Percentiles rank a stretch among this genome's conserved stretches.
Conservation (phyloP, 2,329 filamentous ascomycete genomes). For the Fusarium nodosum region DNA sequence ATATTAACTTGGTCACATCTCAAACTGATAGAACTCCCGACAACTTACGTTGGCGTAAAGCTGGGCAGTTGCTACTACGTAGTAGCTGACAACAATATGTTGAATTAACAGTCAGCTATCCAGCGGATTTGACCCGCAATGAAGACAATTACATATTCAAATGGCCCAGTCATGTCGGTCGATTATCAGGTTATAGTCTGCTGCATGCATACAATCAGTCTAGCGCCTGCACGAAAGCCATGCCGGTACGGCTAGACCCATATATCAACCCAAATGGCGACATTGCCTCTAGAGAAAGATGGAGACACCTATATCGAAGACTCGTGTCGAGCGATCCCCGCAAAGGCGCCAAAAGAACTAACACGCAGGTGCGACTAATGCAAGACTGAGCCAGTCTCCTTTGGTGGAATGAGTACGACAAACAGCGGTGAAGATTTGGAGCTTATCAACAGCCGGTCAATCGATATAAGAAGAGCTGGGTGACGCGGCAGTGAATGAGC, state of each 20-base stretch:
- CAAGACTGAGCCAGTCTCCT: slow-evolving; percentile 37
- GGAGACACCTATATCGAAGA: slow-evolving; percentile 40
- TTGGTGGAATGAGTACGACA: slow-evolving; percentile 29
- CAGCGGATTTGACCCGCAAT: not conserved
- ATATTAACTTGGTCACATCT: slow-evolving; percentile 6
- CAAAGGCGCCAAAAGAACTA: slow-evolving; percentile 33
- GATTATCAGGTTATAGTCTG: slow-evolving; percentile 1
- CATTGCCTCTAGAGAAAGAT: slow-evolving; percentile 38
- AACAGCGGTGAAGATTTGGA: slow-evolving; percentile 46
- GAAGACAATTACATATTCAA: not conserved
- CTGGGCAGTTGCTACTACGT: not conserved
- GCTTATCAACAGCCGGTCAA: slow-evolving; percentile 35
- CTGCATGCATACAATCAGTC: slow-evolving; percentile 9
- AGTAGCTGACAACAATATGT: not conserved
- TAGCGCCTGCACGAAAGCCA: slow-evolving; percentile 31
- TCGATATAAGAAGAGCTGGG: slow-evolving; percentile 15
- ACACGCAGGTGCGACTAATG: slow-evolving; percentile 43
- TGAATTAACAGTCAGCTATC: not conserved
- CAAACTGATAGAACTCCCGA: slow-evolving; percentile 1
- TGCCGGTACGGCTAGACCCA: slow-evolving; percentile 27
- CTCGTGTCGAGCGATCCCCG: slow-evolving; percentile 39
- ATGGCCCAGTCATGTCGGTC: not conserved
- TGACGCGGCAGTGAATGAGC: slow-evolving; percentile 31
- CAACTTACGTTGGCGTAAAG: not conserved
- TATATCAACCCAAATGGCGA: slow-evolving; percentile 38